phyloP scores from a whole-genome alignment of 208 protist species.

The Porcisia hertigi region DNA sequence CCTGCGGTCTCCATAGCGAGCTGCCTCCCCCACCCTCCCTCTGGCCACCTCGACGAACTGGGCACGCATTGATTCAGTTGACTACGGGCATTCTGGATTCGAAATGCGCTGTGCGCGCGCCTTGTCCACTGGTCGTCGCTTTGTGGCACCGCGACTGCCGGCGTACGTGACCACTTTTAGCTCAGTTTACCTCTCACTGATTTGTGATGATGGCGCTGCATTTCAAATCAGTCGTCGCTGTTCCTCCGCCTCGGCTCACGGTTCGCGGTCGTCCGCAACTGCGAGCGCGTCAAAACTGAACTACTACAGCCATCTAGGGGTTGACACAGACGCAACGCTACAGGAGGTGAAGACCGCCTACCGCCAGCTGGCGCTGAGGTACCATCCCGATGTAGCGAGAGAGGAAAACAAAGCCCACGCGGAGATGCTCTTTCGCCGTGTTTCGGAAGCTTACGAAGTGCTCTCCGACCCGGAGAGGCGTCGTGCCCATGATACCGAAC shows the following conservation, averaged over 20 bases:
- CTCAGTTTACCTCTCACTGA: background rate
- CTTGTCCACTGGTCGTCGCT: background rate
- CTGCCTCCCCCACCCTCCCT: background rate
- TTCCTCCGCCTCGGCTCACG: conserved; percentile 15
- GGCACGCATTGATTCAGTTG: background rate
- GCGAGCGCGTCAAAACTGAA: conserved; percentile 29
- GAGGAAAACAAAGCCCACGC: conserved; percentile 56
- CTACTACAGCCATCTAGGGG: conserved; percentile 67
- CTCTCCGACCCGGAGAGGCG: conserved; percentile 93
- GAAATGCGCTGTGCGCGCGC: conserved; percentile 1
- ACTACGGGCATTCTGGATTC: background rate
- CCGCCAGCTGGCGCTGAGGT: conserved; percentile 69
- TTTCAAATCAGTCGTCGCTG: conserved; percentile 14
- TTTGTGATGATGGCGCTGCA: background rate
- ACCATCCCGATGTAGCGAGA: conserved; percentile 84
- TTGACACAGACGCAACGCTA: conserved; percentile 65
- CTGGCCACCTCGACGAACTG: background rate
- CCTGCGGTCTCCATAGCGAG: background rate
- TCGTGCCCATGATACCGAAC: conserved; percentile 90
- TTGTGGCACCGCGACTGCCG: background rate
- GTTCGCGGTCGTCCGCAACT: conserved; percentile 13
- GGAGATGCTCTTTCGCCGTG: conserved; percentile 77
- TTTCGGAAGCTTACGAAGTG: conserved; percentile 96
- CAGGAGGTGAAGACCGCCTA: conserved; percentile 90
- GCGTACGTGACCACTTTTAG: background rate